Evolutionary conservation across 768 basidiomycete species (phyloP).

Genomic region (Pholiota microspora): DNA sequence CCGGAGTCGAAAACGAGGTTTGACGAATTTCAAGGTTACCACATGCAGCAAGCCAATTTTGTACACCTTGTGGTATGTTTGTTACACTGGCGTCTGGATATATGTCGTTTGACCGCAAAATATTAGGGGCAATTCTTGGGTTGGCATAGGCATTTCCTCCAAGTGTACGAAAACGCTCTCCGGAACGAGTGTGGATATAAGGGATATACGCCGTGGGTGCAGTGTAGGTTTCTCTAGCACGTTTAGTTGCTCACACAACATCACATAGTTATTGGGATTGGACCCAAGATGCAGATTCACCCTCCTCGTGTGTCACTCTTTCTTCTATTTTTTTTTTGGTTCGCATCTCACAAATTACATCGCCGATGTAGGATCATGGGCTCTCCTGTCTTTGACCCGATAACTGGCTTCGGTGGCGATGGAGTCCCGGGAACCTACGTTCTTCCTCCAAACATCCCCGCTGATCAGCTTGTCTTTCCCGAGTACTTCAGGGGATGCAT

Average conservation of each 20-base stretch:
- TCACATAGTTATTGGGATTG: constrained; percentile 38
- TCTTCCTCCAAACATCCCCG: constrained; percentile 8
- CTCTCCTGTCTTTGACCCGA: constrained; percentile 34
- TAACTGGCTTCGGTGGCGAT: constrained; percentile 36
- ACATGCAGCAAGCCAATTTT: constrained; percentile 24
- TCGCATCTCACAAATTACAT: neutral
- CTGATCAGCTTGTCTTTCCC: constrained; percentile 10
- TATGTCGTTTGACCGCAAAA: neutral
- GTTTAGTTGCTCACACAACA: neutral
- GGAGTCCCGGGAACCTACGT: constrained; percentile 27
- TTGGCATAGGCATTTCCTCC: constrained; percentile 34
- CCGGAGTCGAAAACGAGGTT: constrained; percentile 26
- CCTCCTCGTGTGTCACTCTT: constrained; percentile 7
- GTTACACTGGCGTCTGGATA: neutral
- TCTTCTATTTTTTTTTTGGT: neutral
- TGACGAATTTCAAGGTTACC: constrained; percentile 36
- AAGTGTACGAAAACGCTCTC: constrained; percentile 30
- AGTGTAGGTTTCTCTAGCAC: neutral
- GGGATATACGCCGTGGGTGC: constrained; percentile 31
- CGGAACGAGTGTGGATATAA: constrained; percentile 33
- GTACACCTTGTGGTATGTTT: constrained; percentile 32
- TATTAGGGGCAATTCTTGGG: constrained; percentile 35
- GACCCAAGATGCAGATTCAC: constrained; percentile 31
- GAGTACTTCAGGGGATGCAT: constrained; percentile 24
- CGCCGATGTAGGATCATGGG: constrained; percentile 24